phyloP scores from a whole-genome alignment of 768 basidiomycete species.

The Mycena amicta region DNA sequence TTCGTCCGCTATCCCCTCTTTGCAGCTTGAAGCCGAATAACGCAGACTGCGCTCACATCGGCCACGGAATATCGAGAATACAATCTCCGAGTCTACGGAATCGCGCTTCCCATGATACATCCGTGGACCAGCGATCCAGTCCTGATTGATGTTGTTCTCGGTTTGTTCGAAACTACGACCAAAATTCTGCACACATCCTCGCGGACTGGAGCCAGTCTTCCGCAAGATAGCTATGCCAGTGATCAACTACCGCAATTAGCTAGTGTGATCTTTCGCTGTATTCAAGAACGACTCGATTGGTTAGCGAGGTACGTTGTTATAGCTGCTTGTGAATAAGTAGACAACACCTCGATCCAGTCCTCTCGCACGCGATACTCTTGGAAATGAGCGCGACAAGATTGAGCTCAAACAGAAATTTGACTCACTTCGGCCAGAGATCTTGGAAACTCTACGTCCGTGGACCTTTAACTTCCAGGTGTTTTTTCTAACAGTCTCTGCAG shows the following conservation, averaged over 20 bases:
- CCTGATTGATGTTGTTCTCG: constrained; percentile 68
- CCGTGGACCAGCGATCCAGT: constrained; percentile 82
- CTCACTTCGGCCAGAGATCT: constrained; percentile 71
- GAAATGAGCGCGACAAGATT: constrained; percentile 55
- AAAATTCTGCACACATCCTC: constrained; percentile 45
- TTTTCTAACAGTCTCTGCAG: too few species aligned
- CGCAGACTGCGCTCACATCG: constrained; percentile 70
- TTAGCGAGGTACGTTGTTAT: constrained; percentile 50
- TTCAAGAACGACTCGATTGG: constrained; percentile 72
- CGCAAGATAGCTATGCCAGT: constrained; percentile 40
- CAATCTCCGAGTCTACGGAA: constrained; percentile 75
- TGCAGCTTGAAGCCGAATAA: constrained; percentile 4
- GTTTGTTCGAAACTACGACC: constrained; percentile 71
- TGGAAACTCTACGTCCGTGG: constrained; percentile 77
- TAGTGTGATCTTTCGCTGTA: constrained; percentile 60
- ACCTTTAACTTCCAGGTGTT: background rate
- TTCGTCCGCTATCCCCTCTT: constrained; percentile 37
- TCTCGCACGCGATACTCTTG: constrained; percentile 48
- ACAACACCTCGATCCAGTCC: constrained; percentile 36
- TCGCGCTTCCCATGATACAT: constrained; percentile 67
- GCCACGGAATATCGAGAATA: constrained; percentile 76
- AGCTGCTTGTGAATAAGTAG: background rate
- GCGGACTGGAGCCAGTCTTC: constrained; percentile 28
- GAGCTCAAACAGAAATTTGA: constrained; percentile 69
- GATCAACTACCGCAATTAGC: constrained; percentile 69